phyloP scores from a whole-genome alignment of 352 stramenopile species.

The Aphanomyces invadans region DNA sequence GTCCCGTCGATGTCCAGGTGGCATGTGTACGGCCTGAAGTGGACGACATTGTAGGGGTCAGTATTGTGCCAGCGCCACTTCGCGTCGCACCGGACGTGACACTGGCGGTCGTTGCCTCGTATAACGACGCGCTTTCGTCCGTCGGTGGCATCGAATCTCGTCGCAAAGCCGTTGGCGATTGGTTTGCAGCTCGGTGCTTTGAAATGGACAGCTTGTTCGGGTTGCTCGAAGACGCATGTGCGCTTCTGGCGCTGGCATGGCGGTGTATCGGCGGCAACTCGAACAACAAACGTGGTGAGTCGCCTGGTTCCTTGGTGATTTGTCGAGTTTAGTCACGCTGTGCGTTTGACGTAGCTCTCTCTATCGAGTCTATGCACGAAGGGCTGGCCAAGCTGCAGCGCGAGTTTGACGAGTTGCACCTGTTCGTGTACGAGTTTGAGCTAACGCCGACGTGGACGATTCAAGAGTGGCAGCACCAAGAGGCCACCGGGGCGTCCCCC shows the following conservation, averaged over 20 bases:
- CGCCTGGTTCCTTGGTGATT: too few species aligned
- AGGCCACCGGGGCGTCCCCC: neutral
- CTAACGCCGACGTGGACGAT: conserved; percentile 5
- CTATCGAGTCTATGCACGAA: neutral
- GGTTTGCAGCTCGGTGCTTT: conserved; percentile 3
- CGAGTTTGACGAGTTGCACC: neutral
- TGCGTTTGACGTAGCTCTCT: neutral
- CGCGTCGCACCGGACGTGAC: neutral
- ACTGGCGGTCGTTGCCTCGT: neutral
- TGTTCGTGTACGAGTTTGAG: conserved; percentile 11
- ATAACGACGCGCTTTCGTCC: neutral
- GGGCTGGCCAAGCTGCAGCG: neutral
- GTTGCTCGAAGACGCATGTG: conserved; percentile 2
- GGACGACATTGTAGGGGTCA: neutral
- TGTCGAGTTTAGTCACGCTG: neutral
- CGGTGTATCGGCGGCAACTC: neutral
- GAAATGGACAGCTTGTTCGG: conserved; percentile 22
- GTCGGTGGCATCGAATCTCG: neutral
- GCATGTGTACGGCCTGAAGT: neutral
- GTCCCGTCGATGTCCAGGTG: neutral
- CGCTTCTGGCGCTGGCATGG: neutral
- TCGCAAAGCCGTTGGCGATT: neutral
- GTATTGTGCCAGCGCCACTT: neutral
- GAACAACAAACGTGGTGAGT: too few species aligned
- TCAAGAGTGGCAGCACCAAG: neutral